Conservation (phyloP, 495 filamentous ascomycete genomes). For the Saxispiralis lemnorum region DNA sequence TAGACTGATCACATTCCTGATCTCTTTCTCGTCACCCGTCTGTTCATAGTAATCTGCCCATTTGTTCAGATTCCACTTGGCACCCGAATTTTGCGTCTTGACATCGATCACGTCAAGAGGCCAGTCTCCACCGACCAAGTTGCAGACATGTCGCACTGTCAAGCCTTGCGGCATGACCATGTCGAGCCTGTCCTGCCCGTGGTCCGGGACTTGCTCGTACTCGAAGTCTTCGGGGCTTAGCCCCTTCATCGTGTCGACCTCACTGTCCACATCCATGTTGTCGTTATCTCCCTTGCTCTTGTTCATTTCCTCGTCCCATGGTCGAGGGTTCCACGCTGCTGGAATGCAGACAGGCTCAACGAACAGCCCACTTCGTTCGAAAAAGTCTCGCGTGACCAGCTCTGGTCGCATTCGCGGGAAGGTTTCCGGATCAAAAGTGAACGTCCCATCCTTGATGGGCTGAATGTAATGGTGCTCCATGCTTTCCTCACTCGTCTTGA, state of each 20-base stretch:
- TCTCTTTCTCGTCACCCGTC: constrained; percentile 36
- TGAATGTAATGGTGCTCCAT: constrained; percentile 57
- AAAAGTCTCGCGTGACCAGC: constrained; percentile 45
- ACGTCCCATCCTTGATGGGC: constrained; percentile 49
- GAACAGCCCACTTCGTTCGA: constrained; percentile 50
- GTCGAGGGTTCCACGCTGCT: constrained; percentile 42
- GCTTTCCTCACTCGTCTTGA: constrained; percentile 51
- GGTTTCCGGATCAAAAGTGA: constrained; percentile 42
- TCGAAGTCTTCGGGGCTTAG: constrained; percentile 15
- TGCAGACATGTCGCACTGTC: constrained; percentile 47
- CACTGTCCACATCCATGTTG: neutral
- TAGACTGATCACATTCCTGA: constrained; percentile 61
- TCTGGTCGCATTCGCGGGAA: constrained; percentile 55
- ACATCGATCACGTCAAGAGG: constrained; percentile 60
- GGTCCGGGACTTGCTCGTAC: constrained; percentile 34
- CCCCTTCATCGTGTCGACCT: neutral
- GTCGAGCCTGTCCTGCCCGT: constrained; percentile 49
- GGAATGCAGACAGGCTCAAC: constrained; percentile 56
- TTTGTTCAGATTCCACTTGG: constrained; percentile 54
- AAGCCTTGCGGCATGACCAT: constrained; percentile 58
- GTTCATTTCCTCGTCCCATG: constrained; percentile 3
- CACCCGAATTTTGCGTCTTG: constrained; percentile 53
- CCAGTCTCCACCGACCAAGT: constrained; percentile 49
- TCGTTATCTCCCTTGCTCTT: neutral
- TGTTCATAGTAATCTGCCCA: constrained; percentile 66